Evolutionary conservation across 495 filamentous ascomycete species (phyloP).

Genomic region (Podospora fimiseda): DNA sequence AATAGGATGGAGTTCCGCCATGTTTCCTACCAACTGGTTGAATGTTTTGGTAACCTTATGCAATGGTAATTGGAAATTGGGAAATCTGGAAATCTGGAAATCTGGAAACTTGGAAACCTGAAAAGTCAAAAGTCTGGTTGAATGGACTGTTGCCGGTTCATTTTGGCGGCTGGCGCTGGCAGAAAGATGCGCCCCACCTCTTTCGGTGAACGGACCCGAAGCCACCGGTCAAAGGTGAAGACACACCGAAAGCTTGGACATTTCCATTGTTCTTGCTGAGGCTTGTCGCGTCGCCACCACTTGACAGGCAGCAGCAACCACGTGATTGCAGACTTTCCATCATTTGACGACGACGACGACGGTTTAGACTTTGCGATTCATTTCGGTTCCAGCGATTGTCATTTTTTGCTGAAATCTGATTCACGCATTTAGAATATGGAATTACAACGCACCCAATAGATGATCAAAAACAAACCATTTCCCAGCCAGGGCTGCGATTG

Average conservation of each 20-base stretch:
- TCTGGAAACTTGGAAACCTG: background rate
- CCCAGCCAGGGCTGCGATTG: no score
- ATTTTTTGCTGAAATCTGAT: no score
- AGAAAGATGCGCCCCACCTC: background rate
- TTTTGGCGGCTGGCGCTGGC: no score
- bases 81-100: background rate
- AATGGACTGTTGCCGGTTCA: no score
- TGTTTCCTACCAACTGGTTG: background rate
- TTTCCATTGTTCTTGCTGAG: background rate
- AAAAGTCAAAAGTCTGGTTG: no score
- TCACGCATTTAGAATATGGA: background rate
- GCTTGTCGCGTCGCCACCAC: background rate
- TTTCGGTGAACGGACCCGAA: background rate
- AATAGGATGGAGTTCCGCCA: background rate
- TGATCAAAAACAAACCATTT: background rate
- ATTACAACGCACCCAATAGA: background rate
- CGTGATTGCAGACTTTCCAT: conserved; percentile 1
- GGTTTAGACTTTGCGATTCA: background rate
- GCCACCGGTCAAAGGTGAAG: background rate
- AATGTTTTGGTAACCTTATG: background rate
- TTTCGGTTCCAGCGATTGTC: background rate
- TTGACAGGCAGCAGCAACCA: conserved; percentile 11
- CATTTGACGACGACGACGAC: background rate
- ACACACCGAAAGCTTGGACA: background rate
- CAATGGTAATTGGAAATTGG: no score